Base-by-base conservation (phyloP, 2,329 filamentous ascomycete species). In the Pseudogymnoascus destructans region DNA sequence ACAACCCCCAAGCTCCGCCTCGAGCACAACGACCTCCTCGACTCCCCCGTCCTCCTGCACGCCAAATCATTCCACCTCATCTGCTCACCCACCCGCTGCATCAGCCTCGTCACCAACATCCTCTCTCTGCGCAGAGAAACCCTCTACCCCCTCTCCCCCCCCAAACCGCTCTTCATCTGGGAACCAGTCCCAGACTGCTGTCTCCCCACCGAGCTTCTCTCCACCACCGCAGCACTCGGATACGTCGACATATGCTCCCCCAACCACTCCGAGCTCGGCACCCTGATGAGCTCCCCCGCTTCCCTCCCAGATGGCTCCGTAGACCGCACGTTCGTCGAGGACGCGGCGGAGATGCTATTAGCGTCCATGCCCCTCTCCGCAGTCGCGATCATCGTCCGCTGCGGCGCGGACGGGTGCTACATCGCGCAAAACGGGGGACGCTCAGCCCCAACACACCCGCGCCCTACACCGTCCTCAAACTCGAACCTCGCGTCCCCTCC, bases 151-250 rank as follows among this genome's bases (percentile, higher is more conserved):
- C 61, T 64, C 3, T 68, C 71, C 49, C 61, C 66, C 9, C 76
- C 75, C 63, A 79, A 79, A 54, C 87, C 91, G 1, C 72, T 90
- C 5, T 89, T 96, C 69, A 81, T 97, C 57, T 98, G 92, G 92
- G 93, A 98, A 70, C 93, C 93, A 0, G 87, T 96, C 1, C 93
- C 93, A 1, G 89, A 96, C 70, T 78, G 89, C 1, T 96, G 91
- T 70, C 85, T 80, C 0, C 84, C 89, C 0, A 81, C 83, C 40
- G 78, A 85, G 68, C 72, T 85, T 25, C 74, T 84, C 9, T 82
- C 83, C 66, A 81, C 78, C 68, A 84, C 81, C 55, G 84, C 84
- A 63, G 78, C 78, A 9, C 73, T 85, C 10, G 79, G 79, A 0
- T 70, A 82, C 13, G 74, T 85, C 58, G 81, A 85, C 63, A 73